These are phyloP conservation scores for Fraxinus angustifolia DNA, from an alignment of 305 asterid genomes.

Conservation along the genomic window DNA sequence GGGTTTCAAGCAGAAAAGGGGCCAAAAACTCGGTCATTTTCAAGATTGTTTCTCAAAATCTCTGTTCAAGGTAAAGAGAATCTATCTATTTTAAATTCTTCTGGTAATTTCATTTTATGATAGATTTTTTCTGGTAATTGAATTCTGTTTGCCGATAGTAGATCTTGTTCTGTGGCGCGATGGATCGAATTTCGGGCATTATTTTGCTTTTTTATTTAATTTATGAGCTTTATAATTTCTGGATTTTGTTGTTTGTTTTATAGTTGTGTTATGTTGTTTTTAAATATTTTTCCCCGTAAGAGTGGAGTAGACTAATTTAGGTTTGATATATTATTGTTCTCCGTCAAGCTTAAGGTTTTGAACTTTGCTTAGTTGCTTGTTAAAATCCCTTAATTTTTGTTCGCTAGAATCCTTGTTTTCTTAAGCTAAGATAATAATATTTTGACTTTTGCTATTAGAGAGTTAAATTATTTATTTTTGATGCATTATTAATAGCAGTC, in stretches of 20 bases:
- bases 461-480: neutral
- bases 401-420: constrained; percentile 3
- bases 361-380: neutral
- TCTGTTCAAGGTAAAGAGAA: constrained; percentile 15
- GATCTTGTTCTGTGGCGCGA: constrained; percentile 25
- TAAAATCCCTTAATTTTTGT: neutral
- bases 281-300: neutral
- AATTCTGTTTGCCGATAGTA: constrained; percentile 15
- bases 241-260: neutral
- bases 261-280: neutral
- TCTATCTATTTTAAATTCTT: constrained; percentile 8
- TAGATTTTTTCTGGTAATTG: constrained; percentile 11
- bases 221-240: neutral
- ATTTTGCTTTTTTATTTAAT: neutral
- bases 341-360: neutral
- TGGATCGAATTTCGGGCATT: constrained; percentile 10
- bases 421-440: neutral
- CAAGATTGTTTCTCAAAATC: neutral
- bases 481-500: neutral
- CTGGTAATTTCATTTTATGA: constrained; percentile 6
- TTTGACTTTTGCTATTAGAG: neutral
- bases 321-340: neutral
- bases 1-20: constrained; percentile 28
- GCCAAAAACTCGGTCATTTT: constrained; percentile 2
- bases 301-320: neutral